These are phyloP conservation scores for Clavispora asparagi DNA, from an alignment of 805 yeast species.

Conservation along the genomic window DNA sequence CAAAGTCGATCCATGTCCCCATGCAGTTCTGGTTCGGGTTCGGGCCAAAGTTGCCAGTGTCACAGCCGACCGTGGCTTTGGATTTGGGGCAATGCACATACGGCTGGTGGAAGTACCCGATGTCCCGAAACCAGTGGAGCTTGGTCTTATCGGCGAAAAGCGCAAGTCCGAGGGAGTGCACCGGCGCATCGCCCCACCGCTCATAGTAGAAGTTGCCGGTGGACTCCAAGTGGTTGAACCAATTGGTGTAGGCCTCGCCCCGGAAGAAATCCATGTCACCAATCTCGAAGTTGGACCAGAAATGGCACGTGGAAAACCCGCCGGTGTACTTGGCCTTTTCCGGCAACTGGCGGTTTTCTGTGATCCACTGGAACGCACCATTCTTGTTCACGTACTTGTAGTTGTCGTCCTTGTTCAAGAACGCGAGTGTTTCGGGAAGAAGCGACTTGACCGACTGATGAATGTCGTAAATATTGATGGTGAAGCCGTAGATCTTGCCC, in stretches of 20 bases:
- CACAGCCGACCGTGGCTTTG: conserved; percentile 41
- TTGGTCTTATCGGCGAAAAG: conserved; percentile 63
- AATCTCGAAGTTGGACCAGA: conserved; percentile 88
- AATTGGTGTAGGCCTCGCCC: conserved; percentile 57
- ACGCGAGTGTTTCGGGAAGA: conserved; percentile 68
- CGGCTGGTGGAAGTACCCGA: conserved; percentile 74
- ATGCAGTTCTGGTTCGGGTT: conserved; percentile 69
- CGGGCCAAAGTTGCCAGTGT: conserved; percentile 48
- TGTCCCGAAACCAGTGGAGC: conserved; percentile 84
- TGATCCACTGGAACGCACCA: conserved; percentile 50
- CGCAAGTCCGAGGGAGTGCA: conserved; percentile 70
- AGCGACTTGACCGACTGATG: conserved; percentile 57
- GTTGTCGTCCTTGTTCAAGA: conserved; percentile 50
- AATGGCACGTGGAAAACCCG: conserved; percentile 69
- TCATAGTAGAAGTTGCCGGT: conserved; percentile 85
- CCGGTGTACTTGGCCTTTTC: conserved; percentile 36
- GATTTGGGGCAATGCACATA: conserved; percentile 71
- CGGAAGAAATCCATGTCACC: conserved; percentile 80
- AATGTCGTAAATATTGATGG: conserved; percentile 63
- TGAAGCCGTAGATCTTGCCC: conserved; percentile 69
- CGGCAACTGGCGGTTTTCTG: conserved; percentile 50
- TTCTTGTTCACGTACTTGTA: conserved; percentile 44
- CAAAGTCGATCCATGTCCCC: conserved; percentile 58
- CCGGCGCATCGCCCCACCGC: conserved; percentile 94
- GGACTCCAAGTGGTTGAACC: conserved; percentile 59